Evolutionary conservation across 1,139 yeast species (phyloP).

Genomic region (Yamadazyma diospyri): DNA sequence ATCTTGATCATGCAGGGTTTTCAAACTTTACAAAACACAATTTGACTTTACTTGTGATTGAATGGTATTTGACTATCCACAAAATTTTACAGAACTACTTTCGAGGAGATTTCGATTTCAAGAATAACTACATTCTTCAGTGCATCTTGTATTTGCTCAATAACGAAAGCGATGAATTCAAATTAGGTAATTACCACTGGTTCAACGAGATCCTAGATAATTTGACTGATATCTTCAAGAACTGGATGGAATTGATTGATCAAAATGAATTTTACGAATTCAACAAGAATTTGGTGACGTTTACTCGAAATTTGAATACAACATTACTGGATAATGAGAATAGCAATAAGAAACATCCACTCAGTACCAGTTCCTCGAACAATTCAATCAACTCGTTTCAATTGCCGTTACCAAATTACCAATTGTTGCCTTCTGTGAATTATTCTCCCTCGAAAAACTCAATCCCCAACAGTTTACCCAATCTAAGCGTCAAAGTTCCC

Average conservation of each 20-base stretch:
- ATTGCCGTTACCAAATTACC: constrained; percentile 5
- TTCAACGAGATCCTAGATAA: constrained; percentile 13
- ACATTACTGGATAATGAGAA: constrained; percentile 2
- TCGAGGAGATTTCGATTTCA: constrained; percentile 11
- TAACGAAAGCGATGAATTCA: constrained; percentile 14
- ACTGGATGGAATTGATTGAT: constrained; percentile 21
- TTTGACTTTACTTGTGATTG: constrained; percentile 25
- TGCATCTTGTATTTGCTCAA: constrained; percentile 24
- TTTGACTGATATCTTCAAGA: constrained; percentile 18
- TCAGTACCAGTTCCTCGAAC: constrained; percentile 4
- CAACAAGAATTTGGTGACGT: constrained; percentile 9
- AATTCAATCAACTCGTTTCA: neutral
- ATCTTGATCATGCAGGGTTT: constrained; percentile 1
- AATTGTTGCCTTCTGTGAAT: constrained; percentile 1
- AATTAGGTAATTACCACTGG: constrained; percentile 11
- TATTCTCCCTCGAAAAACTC: constrained; percentile 1
- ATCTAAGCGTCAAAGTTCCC: neutral
- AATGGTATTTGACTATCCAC: constrained; percentile 39
- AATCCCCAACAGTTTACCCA: neutral
- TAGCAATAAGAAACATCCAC: constrained; percentile 2
- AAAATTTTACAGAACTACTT: constrained; percentile 27
- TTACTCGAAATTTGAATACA: constrained; percentile 9
- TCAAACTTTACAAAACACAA: constrained; percentile 10
- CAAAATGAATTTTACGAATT: constrained; percentile 6
- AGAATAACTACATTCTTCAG: constrained; percentile 28